A percentile compares a stretch with the other conserved stretches of the same genome.
These are phyloP conservation scores for Candida lessepsii DNA, from an alignment of 805 yeast species.

Conservation along the genomic window DNA sequence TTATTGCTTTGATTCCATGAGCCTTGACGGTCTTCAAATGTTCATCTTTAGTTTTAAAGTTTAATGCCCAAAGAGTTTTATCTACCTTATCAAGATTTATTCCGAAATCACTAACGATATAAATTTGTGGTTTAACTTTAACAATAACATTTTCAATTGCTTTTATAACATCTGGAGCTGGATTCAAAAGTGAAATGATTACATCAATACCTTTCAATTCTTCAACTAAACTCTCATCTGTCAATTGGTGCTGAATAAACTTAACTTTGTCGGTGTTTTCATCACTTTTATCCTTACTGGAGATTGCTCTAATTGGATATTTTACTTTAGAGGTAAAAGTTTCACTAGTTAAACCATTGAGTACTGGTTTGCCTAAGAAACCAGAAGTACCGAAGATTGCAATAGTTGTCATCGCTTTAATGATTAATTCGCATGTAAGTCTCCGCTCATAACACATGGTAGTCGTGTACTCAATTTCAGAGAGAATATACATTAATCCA, in stretches of 20 bases:
- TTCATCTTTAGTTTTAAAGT: conserved; percentile 24
- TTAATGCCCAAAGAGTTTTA: conserved; percentile 12
- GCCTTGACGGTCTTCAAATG: conserved; percentile 32
- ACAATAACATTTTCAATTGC: conserved; percentile 6
- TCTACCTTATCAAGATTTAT: conserved; percentile 31
- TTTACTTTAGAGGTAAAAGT: conserved; percentile 38
- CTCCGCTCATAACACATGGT: too few species aligned
- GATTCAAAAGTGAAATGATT: conserved; percentile 39
- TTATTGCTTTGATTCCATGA: conserved; percentile 48
- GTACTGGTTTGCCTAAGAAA: conserved; percentile 46
- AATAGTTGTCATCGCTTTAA: conserved; percentile 24
- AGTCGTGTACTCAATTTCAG: too few species aligned
- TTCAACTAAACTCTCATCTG: conserved; percentile 26
- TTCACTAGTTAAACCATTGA: conserved; percentile 40
- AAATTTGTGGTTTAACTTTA: conserved; percentile 46
- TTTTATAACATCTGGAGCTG: conserved; percentile 28
- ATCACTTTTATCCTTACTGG: conserved; percentile 42
- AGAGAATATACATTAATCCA: too few species aligned
- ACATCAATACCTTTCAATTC: conserved; percentile 50
- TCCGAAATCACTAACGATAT: conserved; percentile 63
- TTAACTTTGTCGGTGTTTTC: conserved; percentile 30
- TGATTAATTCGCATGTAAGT: too few species aligned
- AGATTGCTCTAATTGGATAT: conserved; percentile 51
- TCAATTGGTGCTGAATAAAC: conserved; percentile 36
- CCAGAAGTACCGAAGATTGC: conserved; percentile 59